A percentile compares a stretch with the other conserved stretches of the same genome.
Evolutionary conservation across 2,329 filamentous ascomycete genomes (phyloP).

Genomic region (Thelonectria olida): DNA sequence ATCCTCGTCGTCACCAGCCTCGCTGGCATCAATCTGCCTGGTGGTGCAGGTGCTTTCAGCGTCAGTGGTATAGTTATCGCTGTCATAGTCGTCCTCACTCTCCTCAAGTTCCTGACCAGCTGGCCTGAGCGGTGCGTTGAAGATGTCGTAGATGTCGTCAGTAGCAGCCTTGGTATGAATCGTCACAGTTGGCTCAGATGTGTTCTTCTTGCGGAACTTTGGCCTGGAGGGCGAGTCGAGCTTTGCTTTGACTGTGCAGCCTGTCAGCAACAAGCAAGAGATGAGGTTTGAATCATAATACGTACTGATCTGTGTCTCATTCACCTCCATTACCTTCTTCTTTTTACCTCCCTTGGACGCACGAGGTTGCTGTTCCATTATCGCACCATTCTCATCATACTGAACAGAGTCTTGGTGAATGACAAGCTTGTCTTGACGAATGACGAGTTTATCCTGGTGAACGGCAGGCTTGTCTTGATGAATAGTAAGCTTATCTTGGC

Average conservation of each 20-base stretch:
- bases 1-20: constrained; percentile 56
- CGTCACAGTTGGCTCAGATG: constrained; percentile 93
- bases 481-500: too few species aligned
- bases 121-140: constrained; percentile 76
- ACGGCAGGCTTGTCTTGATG: too few species aligned
- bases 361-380: constrained; percentile 53
- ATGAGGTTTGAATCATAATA: constrained; percentile 22
- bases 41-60: constrained; percentile 86
- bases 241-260: constrained; percentile 82
- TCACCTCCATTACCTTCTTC: constrained; percentile 85
- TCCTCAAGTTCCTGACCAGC: constrained; percentile 45
- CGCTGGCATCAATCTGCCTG: constrained; percentile 65
- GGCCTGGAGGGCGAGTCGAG: constrained; percentile 87
- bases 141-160: constrained; percentile 97
- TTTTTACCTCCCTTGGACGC: constrained; percentile 65
- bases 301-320: constrained; percentile 92
- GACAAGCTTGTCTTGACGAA: constrained; percentile 37
- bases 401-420: constrained; percentile 45
- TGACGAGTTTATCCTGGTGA: too few species aligned
- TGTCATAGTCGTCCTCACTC: constrained; percentile 75
- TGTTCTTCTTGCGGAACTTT: constrained; percentile 82
- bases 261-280: constrained; percentile 40
- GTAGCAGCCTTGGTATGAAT: constrained; percentile 94
- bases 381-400: constrained; percentile 68
- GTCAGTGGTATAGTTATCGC: constrained; percentile 81